phyloP scores from a whole-genome alignment of 768 basidiomycete species.

The Lentinula lateritia region DNA sequence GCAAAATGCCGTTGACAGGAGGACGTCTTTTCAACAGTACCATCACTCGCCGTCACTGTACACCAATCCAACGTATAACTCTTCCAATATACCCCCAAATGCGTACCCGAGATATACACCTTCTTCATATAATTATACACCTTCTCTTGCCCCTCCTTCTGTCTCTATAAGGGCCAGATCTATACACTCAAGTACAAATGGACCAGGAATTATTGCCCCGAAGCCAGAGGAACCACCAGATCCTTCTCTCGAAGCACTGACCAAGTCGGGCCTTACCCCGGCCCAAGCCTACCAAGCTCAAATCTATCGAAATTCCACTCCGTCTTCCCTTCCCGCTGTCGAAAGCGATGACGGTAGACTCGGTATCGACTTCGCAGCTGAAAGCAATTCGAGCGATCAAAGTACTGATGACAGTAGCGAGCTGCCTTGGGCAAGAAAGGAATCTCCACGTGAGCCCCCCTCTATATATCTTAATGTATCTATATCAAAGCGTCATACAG shows the following conservation, averaged over 20 bases:
- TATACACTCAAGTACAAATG: constrained; percentile 35
- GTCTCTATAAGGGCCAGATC: constrained; percentile 45
- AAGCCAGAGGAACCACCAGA: constrained; percentile 47
- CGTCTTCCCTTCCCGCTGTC: constrained; percentile 18
- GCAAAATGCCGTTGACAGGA: constrained; percentile 33
- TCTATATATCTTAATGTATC: constrained; percentile 16
- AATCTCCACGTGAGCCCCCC: constrained; percentile 36
- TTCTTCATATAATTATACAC: constrained; percentile 10
- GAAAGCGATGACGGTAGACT: constrained; percentile 54
- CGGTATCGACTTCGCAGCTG: constrained; percentile 48
- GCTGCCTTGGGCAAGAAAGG: constrained; percentile 50
- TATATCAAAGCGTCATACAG: constrained; percentile 15
- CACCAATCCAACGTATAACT: constrained; percentile 18
- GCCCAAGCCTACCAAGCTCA: constrained; percentile 82
- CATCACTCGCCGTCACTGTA: constrained; percentile 17
- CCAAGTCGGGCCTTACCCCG: constrained; percentile 56
- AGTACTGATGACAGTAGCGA: constrained; percentile 50
- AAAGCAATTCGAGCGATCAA: constrained; percentile 26
- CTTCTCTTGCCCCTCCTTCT: constrained; percentile 34
- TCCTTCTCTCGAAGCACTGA: constrained; percentile 33
- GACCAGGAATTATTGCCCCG: constrained; percentile 38
- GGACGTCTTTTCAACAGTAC: constrained; percentile 30
- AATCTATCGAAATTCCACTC: constrained; percentile 46
- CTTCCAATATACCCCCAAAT: constrained; percentile 21
- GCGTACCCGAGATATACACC: constrained; percentile 10